These are phyloP conservation scores for Ceratocystis colombiana DNA, from an alignment of 2,329 filamentous ascomycete species.

Conservation along the genomic window DNA sequence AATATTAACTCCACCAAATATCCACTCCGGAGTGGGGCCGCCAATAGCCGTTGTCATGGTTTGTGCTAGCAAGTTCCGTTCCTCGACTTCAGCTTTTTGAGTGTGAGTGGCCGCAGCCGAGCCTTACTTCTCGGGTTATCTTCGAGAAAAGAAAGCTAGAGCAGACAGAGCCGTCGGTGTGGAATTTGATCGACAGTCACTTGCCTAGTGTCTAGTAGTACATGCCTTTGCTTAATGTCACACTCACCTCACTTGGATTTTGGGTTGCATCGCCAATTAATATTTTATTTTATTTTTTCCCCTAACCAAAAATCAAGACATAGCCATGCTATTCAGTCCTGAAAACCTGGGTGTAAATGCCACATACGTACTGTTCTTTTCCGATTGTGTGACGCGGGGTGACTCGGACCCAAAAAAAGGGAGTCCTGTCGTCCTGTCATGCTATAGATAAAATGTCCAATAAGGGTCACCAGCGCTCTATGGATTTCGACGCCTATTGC, in stretches of 20 bases:
- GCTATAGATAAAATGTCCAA: neutral
- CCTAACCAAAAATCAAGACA: neutral
- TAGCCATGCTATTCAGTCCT: neutral
- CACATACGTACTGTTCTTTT: conserved; percentile 1
- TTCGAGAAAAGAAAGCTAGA: no score
- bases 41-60: neutral
- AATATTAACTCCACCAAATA: neutral
- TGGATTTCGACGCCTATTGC: neutral
- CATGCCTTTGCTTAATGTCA: no score
- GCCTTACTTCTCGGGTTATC: neutral
- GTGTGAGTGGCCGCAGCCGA: neutral
- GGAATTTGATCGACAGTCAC: no score
- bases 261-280: neutral
- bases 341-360: neutral
- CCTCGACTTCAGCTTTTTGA: no score
- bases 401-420: neutral
- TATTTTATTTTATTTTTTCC: neutral
- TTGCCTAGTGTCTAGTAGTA: no score
- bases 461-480: neutral
- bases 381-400: neutral
- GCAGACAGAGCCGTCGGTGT: no score
- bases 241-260: no score
- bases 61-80: neutral
- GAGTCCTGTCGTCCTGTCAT: neutral
- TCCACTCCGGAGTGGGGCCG: conserved; percentile 6